These are phyloP conservation scores for Alternaria triticina DNA, from an alignment of 2,329 filamentous ascomycete species.

Conservation along the genomic window DNA sequence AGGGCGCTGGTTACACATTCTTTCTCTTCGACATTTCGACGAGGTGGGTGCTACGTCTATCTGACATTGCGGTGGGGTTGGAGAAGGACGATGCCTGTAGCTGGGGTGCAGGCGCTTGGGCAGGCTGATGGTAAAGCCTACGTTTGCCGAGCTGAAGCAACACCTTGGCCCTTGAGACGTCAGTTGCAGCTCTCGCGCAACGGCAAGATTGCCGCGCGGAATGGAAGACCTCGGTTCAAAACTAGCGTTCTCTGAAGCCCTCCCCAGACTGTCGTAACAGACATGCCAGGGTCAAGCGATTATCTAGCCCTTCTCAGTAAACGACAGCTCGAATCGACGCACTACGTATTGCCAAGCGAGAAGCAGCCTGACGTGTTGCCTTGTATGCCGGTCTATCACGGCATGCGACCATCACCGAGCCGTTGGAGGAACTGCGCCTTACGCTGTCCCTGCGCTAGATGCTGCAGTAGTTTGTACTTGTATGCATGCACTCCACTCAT, in stretches of 20 bases:
- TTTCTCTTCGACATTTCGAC: background rate
- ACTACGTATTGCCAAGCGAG: slow-evolving; percentile 22
- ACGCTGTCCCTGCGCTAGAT: slow-evolving; percentile 21
- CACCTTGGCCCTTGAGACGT: slow-evolving; percentile 3
- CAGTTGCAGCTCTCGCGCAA: background rate
- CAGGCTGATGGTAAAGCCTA: slow-evolving; percentile 13
- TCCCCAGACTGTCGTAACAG: slow-evolving; percentile 4
- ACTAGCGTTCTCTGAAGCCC: slow-evolving; percentile 1
- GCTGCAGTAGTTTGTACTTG: slow-evolving; percentile 1
- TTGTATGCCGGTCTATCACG: slow-evolving; percentile 27
- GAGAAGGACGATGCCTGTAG: slow-evolving; percentile 1
- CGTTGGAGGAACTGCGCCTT: slow-evolving; percentile 28
- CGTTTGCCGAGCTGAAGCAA: slow-evolving; percentile 13
- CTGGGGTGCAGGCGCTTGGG: background rate
- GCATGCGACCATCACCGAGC: slow-evolving; percentile 23
- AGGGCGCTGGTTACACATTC: background rate
- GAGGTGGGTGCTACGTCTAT: background rate
- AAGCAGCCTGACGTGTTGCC: slow-evolving; percentile 33
- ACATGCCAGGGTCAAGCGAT: slow-evolving; percentile 11
- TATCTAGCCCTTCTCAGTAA: slow-evolving; percentile 6
- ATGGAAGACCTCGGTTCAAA: slow-evolving; percentile 12
- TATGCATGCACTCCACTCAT: slow-evolving; percentile 1
- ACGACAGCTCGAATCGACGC: slow-evolving; percentile 5
- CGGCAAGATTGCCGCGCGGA: background rate
- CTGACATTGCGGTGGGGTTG: background rate